Evolutionary conservation across 1,284 basidiomycete genomes (phyloP).

Genomic region (Cryptococcus maquisensis): DNA sequence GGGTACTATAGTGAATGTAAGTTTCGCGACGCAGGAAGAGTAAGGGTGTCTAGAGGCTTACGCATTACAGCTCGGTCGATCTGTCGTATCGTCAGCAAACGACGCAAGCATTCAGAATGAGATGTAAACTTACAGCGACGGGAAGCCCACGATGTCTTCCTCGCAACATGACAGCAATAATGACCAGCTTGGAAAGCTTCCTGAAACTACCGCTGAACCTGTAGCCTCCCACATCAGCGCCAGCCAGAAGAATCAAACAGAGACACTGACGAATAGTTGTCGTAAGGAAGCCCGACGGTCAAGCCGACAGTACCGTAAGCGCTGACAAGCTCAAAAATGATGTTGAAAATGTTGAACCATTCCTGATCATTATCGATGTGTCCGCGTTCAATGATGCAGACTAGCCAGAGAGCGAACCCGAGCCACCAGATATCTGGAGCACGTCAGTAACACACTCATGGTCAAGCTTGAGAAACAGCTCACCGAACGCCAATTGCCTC

Average conservation of each 20-base stretch:
- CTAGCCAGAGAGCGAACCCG: conserved; percentile 66
- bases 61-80: conserved; percentile 49
- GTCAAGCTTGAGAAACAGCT: neutral
- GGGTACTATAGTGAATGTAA: conserved; percentile 25
- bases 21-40: neutral
- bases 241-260: neutral
- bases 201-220: conserved; percentile 75
- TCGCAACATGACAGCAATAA: conserved; percentile 83
- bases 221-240: neutral
- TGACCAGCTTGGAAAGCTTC: conserved; percentile 78
- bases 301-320: conserved; percentile 89
- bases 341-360: conserved; percentile 76
- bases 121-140: conserved; percentile 68
- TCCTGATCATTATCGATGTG: conserved; percentile 56
- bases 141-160: conserved; percentile 86
- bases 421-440: conserved; percentile 80
- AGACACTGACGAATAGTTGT: conserved; percentile 47
- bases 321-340: conserved; percentile 60
- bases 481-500: conserved; percentile 15
- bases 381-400: conserved; percentile 79
- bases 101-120: neutral
- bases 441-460: neutral
- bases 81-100: conserved; percentile 6
- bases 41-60: conserved; percentile 7
- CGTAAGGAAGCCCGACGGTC: conserved; percentile 66